Evolutionary conservation across 2,329 filamentous ascomycete genomes (phyloP).

Genomic region (Elsinoe ampelina): DNA sequence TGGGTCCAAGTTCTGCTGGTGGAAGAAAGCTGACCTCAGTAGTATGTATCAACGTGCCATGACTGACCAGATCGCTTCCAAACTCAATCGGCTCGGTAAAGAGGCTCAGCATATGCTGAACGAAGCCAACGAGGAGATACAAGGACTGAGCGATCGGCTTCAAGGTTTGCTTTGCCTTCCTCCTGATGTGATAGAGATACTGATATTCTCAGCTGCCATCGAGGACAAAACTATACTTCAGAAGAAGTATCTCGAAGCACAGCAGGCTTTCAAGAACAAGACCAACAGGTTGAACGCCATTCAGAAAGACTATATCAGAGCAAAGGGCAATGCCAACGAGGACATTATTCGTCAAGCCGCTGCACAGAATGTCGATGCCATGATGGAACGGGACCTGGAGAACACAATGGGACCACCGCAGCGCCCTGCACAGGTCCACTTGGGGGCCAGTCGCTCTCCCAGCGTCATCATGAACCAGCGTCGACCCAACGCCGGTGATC

Average conservation of each 20-base stretch:
- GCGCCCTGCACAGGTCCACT: conserved; percentile 1
- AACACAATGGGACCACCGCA: not conserved
- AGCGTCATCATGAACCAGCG: conserved; percentile 6
- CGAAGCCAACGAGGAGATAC: conserved; percentile 66
- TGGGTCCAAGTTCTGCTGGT: not conserved
- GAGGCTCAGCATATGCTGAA: conserved; percentile 65
- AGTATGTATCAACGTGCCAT: conserved; percentile 71
- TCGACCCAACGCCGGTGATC: not conserved
- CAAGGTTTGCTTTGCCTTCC: conserved; percentile 40
- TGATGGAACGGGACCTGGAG: conserved; percentile 26
- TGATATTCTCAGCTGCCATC: conserved; percentile 41
- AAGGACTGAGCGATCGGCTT: conserved; percentile 55
- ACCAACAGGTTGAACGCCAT: conserved; percentile 58
- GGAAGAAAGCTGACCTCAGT: not conserved
- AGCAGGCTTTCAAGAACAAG: conserved; percentile 59
- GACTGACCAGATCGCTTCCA: conserved; percentile 61
- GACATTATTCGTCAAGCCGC: conserved; percentile 43
- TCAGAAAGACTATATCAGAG: conserved; percentile 37
- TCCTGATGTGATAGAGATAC: not conserved
- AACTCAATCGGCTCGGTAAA: conserved; percentile 54
- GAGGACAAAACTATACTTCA: conserved; percentile 54
- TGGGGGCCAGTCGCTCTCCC: conserved; percentile 4
- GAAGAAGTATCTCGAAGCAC: conserved; percentile 63
- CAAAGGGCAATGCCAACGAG: conserved; percentile 24
- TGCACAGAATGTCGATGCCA: conserved; percentile 42